Evolutionary conservation across 345 rosid genomes (phyloP), one percentile per base, ranked within the genome.

Genomic region (Populus deltoides): DNA sequence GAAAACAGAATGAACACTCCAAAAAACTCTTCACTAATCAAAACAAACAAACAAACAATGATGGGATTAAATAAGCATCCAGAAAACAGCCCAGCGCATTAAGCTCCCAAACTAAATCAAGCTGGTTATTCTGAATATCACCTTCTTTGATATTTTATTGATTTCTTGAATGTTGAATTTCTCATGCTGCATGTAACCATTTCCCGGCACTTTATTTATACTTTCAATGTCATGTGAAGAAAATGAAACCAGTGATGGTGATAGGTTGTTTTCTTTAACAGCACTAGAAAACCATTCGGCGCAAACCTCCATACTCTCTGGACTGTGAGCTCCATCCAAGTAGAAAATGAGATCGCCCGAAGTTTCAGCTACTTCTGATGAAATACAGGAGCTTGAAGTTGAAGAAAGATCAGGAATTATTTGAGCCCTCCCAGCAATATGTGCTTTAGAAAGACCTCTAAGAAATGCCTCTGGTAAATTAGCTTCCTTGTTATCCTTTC

Each of bases 311-410:
- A 95, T 92, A 87, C 99, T 95, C 77, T 93, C 98, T 15, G 99
- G 98, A 87, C 96, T 92, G 79, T 95, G 98, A 77, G 99, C 99
- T 86, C 99, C 99, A 84, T 95, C 99, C 81, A 95, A 83, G 86
- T 92, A 95, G 85, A 92, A 95, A 20, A 89, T 79, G 70, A 95
- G 82, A 80, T 91, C 90, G 35, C 92, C 97, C 15, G 82, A 84
- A 73, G 85, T 85, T 78, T 79, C 84, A 66, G 49, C 61, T 38
- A 65, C 22, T 35, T 73, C 76, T 71, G 86, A 83, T 33, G 90
- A 83, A 73, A 74, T 27, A 13, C 73, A 13, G 47, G 76, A 86
- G 66, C 80, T 77, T 71, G 82, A 80, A 83, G 79, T 78, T 49
- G 75, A 75, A 22, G 62, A 55, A 22, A 41, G 12, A 89, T 91